A percentile compares a stretch with the other conserved stretches of the same genome.
Evolutionary conservation across 345 rosid genomes (phyloP).

Genomic region (Murraya paniculata): DNA sequence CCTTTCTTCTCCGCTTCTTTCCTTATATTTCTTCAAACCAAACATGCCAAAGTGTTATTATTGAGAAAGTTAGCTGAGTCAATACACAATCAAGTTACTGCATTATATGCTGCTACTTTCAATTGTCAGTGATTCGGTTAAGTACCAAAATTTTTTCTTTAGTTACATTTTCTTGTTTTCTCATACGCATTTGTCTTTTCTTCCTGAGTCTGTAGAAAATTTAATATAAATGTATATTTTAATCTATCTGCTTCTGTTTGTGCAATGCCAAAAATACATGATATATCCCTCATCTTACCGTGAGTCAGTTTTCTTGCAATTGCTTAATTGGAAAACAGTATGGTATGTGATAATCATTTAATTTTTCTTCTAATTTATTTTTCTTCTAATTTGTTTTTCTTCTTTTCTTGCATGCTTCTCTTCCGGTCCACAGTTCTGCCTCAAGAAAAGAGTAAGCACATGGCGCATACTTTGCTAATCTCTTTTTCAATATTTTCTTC

Average conservation of each 20-base stretch:
- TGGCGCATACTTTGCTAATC: constrained; percentile 3
- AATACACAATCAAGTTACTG: background rate
- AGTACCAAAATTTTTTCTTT: background rate
- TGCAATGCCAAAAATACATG: background rate
- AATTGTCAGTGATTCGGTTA: background rate
- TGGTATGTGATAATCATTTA: background rate
- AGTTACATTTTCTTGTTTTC: background rate
- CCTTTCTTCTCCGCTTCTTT: no score
- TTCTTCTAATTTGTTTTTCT: constrained; percentile 27
- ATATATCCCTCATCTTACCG: background rate
- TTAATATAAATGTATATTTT: background rate
- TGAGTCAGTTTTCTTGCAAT: background rate
- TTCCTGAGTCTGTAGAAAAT: background rate
- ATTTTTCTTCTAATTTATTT: background rate
- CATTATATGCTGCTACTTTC: background rate
- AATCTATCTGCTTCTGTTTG: background rate
- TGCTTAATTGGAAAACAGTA: background rate
- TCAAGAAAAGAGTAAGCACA: constrained; percentile 81
- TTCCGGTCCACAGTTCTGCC: constrained; percentile 73
- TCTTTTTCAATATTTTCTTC: constrained; percentile 9
- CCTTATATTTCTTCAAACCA: no score
- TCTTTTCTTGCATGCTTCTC: constrained; percentile 37
- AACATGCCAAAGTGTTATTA: no score
- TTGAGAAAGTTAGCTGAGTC: background rate
- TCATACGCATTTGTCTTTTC: background rate